Evolutionary conservation across 108 stramenopile species (phyloP).

Genomic region (Skeletonema costatum): DNA sequence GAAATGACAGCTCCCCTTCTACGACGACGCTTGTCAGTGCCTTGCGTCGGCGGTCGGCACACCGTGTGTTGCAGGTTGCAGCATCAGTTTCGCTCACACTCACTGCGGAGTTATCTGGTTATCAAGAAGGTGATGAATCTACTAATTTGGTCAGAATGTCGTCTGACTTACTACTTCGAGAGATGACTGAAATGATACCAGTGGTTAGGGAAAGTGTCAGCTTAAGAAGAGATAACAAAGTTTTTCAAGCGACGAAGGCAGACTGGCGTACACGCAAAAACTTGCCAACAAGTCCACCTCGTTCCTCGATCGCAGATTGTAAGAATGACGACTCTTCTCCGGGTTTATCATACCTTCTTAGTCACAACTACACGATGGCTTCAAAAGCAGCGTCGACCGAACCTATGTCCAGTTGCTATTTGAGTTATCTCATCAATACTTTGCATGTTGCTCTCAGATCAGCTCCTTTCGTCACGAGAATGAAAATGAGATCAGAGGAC

Average conservation of each 20-base stretch:
- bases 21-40: slow-evolving; percentile 6
- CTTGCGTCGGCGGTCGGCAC: slow-evolving; percentile 17
- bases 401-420: slow-evolving; percentile 7
- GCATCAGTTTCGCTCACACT: slow-evolving; percentile 12
- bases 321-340: not conserved
- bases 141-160: slow-evolving; percentile 7
- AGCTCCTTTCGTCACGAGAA: not conserved
- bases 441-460: slow-evolving; percentile 14
- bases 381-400: not conserved
- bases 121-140: not conserved
- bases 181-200: slow-evolving; percentile 15
- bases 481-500: not conserved
- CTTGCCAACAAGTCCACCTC: not conserved
- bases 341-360: not conserved
- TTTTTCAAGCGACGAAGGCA: slow-evolving; percentile 9
- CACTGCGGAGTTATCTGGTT: slow-evolving; percentile 5
- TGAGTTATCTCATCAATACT: slow-evolving; percentile 14
- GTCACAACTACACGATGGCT: not conserved
- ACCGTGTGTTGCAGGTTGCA: slow-evolving; percentile 14
- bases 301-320: not conserved
- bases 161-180: slow-evolving; percentile 15
- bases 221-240: not conserved
- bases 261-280: slow-evolving; percentile 27
- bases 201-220: slow-evolving; percentile 12
- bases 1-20: not conserved